Evolutionary conservation across 352 stramenopile species (phyloP), one percentile per base, ranked within the genome.

Genomic region (Phytophthora agathidicida): DNA sequence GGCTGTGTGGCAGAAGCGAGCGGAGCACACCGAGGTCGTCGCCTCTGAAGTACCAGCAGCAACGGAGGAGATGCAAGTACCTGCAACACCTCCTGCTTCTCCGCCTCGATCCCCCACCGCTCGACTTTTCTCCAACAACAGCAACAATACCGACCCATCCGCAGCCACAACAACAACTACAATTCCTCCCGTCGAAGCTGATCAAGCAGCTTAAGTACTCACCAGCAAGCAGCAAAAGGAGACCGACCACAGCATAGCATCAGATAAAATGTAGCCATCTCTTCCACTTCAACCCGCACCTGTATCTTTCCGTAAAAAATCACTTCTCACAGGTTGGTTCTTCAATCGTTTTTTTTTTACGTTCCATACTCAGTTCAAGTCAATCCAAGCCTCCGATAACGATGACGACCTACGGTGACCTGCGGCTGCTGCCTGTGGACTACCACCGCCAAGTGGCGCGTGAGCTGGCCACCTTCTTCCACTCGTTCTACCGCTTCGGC

Each of bases 401-500:
- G 16, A 71, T 70, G 54, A 70, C 43, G 7, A 56, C 49, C 26
- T 75, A 44, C 27, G 45, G 50, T 24, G 62, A 72, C 28, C 74
- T 91, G 65, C 67, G 53, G 23, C 66, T 91, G 37, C 59, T 91
- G 20, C 82, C 79, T 7, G 68, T 69, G 44, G 82, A 91, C 68
- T 91, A 89, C 75, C 77, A 88, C 65, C 70, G 68, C 54, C 68
- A 89, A 30, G 60, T 91, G 26, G 79, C 82, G 37, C 80, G 73
- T 28, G 77, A 89, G 54, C 67, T 91, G 47, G 65, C 77, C 26
- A 62, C 65, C 28, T 94, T 94, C 46, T 91, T 94, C 65, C 84
- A 94, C 77, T 70, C 64, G 8, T 90, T 94, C 67, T 90, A 92
- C 64, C 80, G 84, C 68, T 89, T 92, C 44, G 81, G 81, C 26